These are phyloP conservation scores for Protomyces arabidopsidicola DNA, from an alignment of 1,139 yeast genomes.

Conservation along the genomic window DNA sequence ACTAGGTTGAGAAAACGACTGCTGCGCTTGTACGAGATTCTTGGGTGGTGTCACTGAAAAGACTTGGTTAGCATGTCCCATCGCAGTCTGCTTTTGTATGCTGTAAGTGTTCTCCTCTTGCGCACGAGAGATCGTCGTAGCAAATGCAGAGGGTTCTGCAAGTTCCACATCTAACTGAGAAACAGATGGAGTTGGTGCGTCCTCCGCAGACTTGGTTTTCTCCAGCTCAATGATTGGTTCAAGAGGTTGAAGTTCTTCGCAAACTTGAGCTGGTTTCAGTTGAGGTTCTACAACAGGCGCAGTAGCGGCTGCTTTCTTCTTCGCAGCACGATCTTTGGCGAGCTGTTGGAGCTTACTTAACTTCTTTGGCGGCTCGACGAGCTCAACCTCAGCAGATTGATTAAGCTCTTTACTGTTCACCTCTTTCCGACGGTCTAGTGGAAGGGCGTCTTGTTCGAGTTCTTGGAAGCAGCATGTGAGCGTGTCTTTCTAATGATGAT, in stretches of 20 bases:
- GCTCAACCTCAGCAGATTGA: not conserved
- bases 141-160: constrained; percentile 42
- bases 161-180: not conserved
- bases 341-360: constrained; percentile 49
- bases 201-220: not conserved
- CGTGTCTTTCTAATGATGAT: not conserved
- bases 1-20: constrained; percentile 57
- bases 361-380: constrained; percentile 28
- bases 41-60: constrained; percentile 39
- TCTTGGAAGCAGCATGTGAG: not conserved
- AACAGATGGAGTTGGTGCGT: not conserved
- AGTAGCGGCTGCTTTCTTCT: constrained; percentile 25
- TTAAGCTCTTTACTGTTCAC: too few relatives aligned
- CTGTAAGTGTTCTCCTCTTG: not conserved
- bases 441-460: not conserved
- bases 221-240: not conserved
- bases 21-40: constrained; percentile 48
- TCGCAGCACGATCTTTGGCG: constrained; percentile 46
- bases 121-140: constrained; percentile 28
- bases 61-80: constrained; percentile 30
- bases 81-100: not conserved
- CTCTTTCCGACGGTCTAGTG: not conserved
- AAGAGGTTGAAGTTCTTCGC: not conserved
- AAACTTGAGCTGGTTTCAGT: not conserved
- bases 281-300: constrained; percentile 23